Conservation (phyloP, 2,329 filamentous ascomycete species). For the Hypoxylon sp. region DNA sequence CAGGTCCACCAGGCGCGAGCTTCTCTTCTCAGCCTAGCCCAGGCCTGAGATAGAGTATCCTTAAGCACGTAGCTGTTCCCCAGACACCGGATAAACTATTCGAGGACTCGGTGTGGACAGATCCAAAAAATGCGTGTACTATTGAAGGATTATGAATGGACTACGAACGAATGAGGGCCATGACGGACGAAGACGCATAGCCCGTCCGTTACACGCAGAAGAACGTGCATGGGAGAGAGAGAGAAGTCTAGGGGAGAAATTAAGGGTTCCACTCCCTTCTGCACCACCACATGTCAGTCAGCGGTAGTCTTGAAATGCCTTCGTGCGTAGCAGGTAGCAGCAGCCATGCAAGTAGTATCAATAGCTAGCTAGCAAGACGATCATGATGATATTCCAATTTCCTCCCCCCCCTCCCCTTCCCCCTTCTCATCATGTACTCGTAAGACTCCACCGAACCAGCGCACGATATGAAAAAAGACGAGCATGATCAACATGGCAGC, state of each 20-base stretch:
- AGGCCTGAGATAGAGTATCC: constrained; percentile 9
- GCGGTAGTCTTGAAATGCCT: constrained; percentile 8
- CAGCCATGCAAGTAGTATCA: constrained; percentile 4
- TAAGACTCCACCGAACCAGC: constrained; percentile 20
- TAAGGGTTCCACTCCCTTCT: constrained; percentile 30
- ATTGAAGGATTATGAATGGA: background rate
- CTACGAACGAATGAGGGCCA: background rate
- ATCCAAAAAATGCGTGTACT: background rate
- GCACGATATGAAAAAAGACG: constrained; percentile 8
- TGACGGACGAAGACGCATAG: constrained; percentile 2
- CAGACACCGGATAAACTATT: constrained; percentile 25
- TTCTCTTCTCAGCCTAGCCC: constrained; percentile 28
- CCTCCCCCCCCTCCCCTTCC: background rate
- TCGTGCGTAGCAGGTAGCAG: constrained; percentile 23
- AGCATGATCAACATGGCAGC: constrained; percentile 6
- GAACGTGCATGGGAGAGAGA: constrained; percentile 1
- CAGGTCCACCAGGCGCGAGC: constrained; percentile 3
- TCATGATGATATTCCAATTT: constrained; percentile 2
- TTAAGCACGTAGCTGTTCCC: constrained; percentile 22
- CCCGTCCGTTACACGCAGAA: constrained; percentile 19
- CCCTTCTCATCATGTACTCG: constrained; percentile 1
- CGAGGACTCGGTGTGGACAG: constrained; percentile 19
- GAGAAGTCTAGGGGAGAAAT: constrained; percentile 14
- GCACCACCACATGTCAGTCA: constrained; percentile 30
- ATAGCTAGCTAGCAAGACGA: background rate